Conservation (phyloP, 2,329 filamentous ascomycete species). For the Meredithiella fracta region DNA sequence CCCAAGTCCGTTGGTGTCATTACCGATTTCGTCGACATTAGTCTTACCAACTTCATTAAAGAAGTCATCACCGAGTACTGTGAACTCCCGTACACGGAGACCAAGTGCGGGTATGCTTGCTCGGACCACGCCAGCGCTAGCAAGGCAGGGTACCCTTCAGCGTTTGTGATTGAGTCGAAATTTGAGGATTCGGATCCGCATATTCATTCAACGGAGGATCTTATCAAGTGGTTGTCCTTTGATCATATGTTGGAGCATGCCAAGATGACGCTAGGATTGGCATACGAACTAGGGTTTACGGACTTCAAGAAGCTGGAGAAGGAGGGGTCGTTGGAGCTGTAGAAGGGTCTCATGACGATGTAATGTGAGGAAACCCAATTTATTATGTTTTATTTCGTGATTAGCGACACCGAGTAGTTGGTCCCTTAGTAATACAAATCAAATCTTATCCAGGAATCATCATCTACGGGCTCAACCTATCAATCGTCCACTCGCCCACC, state of each 20-base stretch:
- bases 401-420: neutral
- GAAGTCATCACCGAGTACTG: conserved; percentile 76
- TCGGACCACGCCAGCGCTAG: conserved; percentile 56
- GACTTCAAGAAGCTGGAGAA: conserved; percentile 33
- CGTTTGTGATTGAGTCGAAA: conserved; percentile 46
- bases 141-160: conserved; percentile 47
- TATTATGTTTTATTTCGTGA: neutral
- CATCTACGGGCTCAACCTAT: conserved; percentile 54
- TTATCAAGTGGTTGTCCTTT: conserved; percentile 51
- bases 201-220: conserved; percentile 59
- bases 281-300: conserved; percentile 44
- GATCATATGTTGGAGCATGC: conserved; percentile 51
- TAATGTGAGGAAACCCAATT: neutral
- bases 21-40: conserved; percentile 73
- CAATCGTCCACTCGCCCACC: conserved; percentile 44
- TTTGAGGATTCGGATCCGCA: conserved; percentile 47
- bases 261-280: conserved; percentile 30
- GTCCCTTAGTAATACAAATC: neutral
- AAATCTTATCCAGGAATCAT: neutral
- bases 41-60: conserved; percentile 80
- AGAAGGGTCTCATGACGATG: neutral
- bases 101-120: conserved; percentile 77
- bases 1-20: conserved; percentile 83
- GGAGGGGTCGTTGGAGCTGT: conserved; percentile 19
- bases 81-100: conserved; percentile 70